Evolutionary conservation across 768 basidiomycete genomes (phyloP).

Genomic region (Dentipellis fragilis): DNA sequence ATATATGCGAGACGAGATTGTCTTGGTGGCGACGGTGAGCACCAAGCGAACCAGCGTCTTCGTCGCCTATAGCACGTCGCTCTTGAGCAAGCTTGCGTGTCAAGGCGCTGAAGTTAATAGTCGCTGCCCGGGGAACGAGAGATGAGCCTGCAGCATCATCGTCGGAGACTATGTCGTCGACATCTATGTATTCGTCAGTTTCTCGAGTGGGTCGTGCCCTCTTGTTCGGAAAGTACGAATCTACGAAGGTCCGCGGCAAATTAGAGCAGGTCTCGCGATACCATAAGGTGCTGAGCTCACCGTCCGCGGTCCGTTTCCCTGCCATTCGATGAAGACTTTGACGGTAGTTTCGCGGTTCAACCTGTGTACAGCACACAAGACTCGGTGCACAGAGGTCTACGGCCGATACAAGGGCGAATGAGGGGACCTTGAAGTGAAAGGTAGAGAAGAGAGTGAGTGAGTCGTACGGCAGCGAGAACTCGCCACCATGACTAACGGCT

Average conservation of each 20-base stretch:
- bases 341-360: no score
- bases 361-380: no score
- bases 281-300: background rate
- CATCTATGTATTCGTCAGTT: constrained; percentile 48
- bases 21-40: constrained; percentile 67
- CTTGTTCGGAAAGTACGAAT: constrained; percentile 24
- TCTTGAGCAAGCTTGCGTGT: constrained; percentile 70
- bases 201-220: constrained; percentile 34
- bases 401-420: background rate
- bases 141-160: constrained; percentile 26
- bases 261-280: no score
- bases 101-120: constrained; percentile 82
- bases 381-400: no score
- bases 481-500: background rate
- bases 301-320: constrained; percentile 16
- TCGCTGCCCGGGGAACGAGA: constrained; percentile 58
- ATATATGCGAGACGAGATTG: constrained; percentile 69
- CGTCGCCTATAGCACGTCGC: constrained; percentile 32
- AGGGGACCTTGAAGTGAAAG: background rate
- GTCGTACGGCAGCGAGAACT: background rate
- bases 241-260: background rate
- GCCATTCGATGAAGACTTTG: constrained; percentile 7
- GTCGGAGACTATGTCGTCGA: constrained; percentile 48
- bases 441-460: background rate
- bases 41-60: constrained; percentile 37